Percentiles rank a stretch among this genome's conserved stretches.
These are phyloP conservation scores for Rhodotorula paludigena DNA, from an alignment of 768 basidiomycete species.

Conservation along the genomic window DNA sequence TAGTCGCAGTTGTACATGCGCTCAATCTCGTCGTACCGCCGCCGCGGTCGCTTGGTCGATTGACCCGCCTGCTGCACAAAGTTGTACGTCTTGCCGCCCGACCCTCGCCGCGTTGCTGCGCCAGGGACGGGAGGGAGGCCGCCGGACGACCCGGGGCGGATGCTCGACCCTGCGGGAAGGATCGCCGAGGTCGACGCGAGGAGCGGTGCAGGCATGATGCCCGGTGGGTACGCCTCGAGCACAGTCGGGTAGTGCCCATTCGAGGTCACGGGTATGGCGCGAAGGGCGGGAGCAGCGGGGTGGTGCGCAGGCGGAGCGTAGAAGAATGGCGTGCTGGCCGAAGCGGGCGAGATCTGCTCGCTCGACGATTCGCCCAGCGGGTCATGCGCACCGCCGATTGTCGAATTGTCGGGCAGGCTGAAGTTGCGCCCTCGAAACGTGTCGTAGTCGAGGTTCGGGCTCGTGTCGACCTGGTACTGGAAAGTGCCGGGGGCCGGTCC, in stretches of 20 bases:
- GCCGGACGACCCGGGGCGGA: neutral
- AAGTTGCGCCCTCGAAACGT: slow-evolving; percentile 3
- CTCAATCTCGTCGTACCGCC: slow-evolving; percentile 78
- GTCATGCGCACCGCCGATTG: neutral
- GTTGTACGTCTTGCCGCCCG: slow-evolving; percentile 24
- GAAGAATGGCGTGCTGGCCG: slow-evolving; percentile 23
- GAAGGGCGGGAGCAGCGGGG: no score
- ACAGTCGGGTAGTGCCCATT: neutral
- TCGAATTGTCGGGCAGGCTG: slow-evolving; percentile 11
- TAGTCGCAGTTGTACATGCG: slow-evolving; percentile 83
- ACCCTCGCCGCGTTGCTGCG: neutral
- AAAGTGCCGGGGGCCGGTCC: neutral
- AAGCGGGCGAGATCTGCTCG: neutral
- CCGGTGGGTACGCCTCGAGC: neutral
- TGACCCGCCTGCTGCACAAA: slow-evolving; percentile 24
- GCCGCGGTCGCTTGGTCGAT: slow-evolving; percentile 48
- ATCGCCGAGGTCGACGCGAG: neutral
- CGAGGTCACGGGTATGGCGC: neutral
- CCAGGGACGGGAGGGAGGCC: neutral
- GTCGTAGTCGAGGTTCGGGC: neutral
- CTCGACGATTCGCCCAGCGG: neutral
- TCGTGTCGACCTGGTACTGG: slow-evolving; percentile 22
- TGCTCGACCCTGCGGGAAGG: neutral
- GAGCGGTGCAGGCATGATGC: neutral
- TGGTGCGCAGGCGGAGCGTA: slow-evolving; percentile 20